Conservation (phyloP, 306 rosid species). For the Urtica urens region DNA sequence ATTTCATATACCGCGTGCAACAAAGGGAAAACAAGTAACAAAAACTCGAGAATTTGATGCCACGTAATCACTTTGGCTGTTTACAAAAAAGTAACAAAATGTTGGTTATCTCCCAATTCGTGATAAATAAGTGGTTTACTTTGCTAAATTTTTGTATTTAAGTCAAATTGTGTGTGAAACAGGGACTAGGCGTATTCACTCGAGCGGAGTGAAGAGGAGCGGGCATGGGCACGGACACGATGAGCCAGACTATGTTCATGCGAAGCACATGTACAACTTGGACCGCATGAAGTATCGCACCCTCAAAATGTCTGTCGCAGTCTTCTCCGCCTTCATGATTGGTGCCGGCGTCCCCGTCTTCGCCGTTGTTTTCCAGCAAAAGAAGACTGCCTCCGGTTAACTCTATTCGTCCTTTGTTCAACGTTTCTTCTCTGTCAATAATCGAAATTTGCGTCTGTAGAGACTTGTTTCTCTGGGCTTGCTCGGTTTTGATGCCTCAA, state of each 20-base stretch:
- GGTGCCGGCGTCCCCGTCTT: slow-evolving; percentile 24
- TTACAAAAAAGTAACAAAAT: too few relatives aligned
- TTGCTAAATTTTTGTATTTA: background rate
- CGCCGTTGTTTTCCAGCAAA: slow-evolving; percentile 31
- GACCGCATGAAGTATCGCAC: slow-evolving; percentile 27
- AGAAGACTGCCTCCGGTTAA: slow-evolving; percentile 25
- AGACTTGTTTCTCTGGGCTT: background rate
- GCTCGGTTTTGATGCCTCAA: background rate
- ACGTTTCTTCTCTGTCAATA: slow-evolving; percentile 3
- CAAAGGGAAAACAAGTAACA: too few relatives aligned
- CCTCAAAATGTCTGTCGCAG: slow-evolving; percentile 26
- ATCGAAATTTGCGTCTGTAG: background rate
- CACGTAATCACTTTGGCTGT: too few relatives aligned
- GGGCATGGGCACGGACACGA: slow-evolving; percentile 27
- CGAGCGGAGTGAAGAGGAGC: slow-evolving; percentile 27
- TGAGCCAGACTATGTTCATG: slow-evolving; percentile 24
- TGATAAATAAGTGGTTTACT: too few relatives aligned
- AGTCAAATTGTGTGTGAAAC: background rate
- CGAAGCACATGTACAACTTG: slow-evolving; percentile 32
- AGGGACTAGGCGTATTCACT: slow-evolving; percentile 26
- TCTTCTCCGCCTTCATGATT: slow-evolving; percentile 25
- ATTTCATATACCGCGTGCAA: too few relatives aligned
- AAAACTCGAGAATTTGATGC: too few relatives aligned
- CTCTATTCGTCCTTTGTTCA: background rate
- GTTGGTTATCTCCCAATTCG: too few relatives aligned